phyloP scores from a whole-genome alignment of 805 yeast species.

The Yamadazyma kitorensis region DNA sequence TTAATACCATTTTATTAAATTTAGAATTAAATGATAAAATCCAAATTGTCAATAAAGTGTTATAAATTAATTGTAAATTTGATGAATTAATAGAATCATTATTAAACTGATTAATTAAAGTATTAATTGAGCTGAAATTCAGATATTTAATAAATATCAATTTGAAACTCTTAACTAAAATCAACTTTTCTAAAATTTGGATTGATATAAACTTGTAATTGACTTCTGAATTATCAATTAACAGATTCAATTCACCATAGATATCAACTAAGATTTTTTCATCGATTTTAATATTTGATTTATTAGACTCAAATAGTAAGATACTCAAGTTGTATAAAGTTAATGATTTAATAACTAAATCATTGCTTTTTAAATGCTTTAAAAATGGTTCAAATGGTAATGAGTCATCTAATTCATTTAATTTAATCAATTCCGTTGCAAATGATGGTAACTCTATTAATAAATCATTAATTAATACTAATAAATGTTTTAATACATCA shows the following conservation, averaged over 20 bases:
- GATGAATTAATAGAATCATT: slow-evolving; percentile 23
- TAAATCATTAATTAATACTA: slow-evolving; percentile 62
- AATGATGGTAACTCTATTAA: slow-evolving; percentile 38
- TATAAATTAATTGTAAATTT: slow-evolving; percentile 81
- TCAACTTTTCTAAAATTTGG: slow-evolving; percentile 62
- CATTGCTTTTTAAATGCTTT: slow-evolving; percentile 51
- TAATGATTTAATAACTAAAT: slow-evolving; percentile 55
- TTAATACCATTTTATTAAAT: slow-evolving; percentile 47
- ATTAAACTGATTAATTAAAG: slow-evolving; percentile 9
- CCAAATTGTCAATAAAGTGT: slow-evolving; percentile 79
- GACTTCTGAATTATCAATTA: slow-evolving; percentile 30
- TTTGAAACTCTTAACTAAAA: slow-evolving; percentile 55
- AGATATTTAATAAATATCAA: slow-evolving; percentile 36
- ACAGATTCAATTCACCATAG: slow-evolving; percentile 34
- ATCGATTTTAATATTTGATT: slow-evolving; percentile 23
- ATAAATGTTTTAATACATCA: slow-evolving; percentile 63
- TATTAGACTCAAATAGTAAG: slow-evolving; percentile 32
- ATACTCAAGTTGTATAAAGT: slow-evolving; percentile 53
- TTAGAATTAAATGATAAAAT: slow-evolving; percentile 69
- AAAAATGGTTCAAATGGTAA: slow-evolving; percentile 55
- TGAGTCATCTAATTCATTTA: slow-evolving; percentile 39
- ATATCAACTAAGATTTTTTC: slow-evolving; percentile 38
- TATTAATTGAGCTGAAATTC: slow-evolving; percentile 29
- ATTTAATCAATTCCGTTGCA: slow-evolving; percentile 38
- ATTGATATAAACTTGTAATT: slow-evolving; percentile 57